phyloP scores from a whole-genome alignment of 2,329 filamentous ascomycete genomes.

The Westerdykella aurantiaca region DNA sequence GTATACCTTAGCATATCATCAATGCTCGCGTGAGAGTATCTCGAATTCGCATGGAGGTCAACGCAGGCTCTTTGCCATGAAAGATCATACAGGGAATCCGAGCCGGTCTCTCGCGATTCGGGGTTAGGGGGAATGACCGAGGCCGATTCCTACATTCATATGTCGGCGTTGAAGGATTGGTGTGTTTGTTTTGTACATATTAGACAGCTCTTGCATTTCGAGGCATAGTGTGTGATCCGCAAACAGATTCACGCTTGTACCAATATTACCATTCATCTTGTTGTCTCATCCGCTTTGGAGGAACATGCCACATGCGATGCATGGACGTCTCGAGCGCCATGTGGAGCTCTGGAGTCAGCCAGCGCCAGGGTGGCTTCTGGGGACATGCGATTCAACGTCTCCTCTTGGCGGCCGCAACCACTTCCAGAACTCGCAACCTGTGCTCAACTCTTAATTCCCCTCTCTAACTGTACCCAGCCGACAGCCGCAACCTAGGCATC shows the following conservation, averaged over 20 bases:
- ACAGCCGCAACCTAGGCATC: constrained; percentile 8
- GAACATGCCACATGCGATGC: too few relatives aligned
- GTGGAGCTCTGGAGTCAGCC: neutral
- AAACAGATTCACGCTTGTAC: constrained; percentile 11
- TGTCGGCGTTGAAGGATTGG: constrained; percentile 13
- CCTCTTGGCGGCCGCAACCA: constrained; percentile 5
- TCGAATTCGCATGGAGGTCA: neutral
- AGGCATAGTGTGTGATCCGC: constrained; percentile 17
- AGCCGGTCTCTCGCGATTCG: constrained; percentile 13
- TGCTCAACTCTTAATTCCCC: neutral
- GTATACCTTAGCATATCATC: constrained; percentile 6
- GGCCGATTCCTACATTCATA: constrained; percentile 1
- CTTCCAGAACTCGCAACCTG: constrained; percentile 3
- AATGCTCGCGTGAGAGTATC: constrained; percentile 1
- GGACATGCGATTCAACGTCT: constrained; percentile 3
- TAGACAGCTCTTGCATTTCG: constrained; percentile 28
- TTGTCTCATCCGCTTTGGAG: too few relatives aligned
- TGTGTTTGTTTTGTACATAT: constrained; percentile 23
- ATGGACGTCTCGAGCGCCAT: too few relatives aligned
- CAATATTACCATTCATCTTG: constrained; percentile 4
- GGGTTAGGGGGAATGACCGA: too few relatives aligned
- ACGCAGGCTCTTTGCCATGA: neutral
- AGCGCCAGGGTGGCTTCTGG: constrained; percentile 8
- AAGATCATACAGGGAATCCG: constrained; percentile 9
- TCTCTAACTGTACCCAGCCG: neutral